Evolutionary conservation across 148 eudicot species (phyloP).

Genomic region (Heliamphora exappendiculata): DNA sequence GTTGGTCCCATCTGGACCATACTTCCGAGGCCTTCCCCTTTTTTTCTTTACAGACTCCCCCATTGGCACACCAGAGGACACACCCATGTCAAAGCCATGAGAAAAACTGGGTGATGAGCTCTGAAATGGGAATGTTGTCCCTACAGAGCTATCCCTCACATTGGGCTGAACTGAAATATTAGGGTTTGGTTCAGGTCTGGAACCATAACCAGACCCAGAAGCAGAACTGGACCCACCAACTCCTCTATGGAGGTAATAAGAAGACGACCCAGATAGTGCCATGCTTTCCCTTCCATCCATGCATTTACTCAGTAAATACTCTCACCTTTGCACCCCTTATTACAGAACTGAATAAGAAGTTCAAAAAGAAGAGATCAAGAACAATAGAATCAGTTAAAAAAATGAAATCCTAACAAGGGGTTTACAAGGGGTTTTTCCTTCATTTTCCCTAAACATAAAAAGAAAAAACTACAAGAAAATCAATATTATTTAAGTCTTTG

Average conservation of each 20-base stretch:
- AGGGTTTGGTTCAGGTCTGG: conserved; percentile 18
- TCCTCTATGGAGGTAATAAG: conserved; percentile 25
- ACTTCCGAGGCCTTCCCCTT: conserved; percentile 97
- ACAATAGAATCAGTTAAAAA: background rate
- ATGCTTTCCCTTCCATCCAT: conserved; percentile 30
- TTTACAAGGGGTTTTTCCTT: conserved; percentile 4
- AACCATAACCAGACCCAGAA: conserved; percentile 14
- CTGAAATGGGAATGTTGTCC: conserved; percentile 36
- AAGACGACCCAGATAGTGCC: conserved; percentile 21
- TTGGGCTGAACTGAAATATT: conserved; percentile 10
- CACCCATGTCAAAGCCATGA: conserved; percentile 37
- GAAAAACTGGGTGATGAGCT: conserved; percentile 34
- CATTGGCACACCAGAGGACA: conserved; percentile 37
- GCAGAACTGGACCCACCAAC: conserved; percentile 11
- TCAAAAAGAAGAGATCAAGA: background rate
- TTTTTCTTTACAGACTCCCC: conserved; percentile 68
- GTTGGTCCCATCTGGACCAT: conserved; percentile 74
- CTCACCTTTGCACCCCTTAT: background rate
- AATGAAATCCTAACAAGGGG: conserved; percentile 8
- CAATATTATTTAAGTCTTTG: no score
- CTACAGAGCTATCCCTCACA: conserved; percentile 24
- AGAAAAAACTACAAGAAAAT: background rate
- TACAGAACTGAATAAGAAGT: background rate
- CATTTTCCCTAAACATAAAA: background rate
- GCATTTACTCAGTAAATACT: conserved; percentile 17